Evolutionary conservation across 2,329 filamentous ascomycete genomes (phyloP).

Genomic region (Botrytis squamosa): DNA sequence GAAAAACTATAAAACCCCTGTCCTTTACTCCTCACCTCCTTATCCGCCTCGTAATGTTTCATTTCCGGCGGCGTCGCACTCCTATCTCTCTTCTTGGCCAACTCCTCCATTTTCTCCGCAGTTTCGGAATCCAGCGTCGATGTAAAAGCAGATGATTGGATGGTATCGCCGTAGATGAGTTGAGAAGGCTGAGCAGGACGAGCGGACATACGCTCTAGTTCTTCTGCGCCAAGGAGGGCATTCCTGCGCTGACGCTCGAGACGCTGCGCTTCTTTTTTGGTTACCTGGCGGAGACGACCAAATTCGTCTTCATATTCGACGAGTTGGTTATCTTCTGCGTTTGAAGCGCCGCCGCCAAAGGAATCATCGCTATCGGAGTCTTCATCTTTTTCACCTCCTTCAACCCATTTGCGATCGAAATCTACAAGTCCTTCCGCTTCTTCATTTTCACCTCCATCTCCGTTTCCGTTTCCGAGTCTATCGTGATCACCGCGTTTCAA

Average conservation of each 20-base stretch:
- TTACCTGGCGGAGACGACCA: slow-evolving; percentile 75
- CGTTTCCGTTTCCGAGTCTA: background rate
- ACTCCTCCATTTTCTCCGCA: slow-evolving; percentile 68
- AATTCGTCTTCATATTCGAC: slow-evolving; percentile 92
- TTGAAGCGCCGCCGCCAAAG: slow-evolving; percentile 41
- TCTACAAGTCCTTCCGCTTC: slow-evolving; percentile 68
- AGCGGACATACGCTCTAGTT: slow-evolving; percentile 68
- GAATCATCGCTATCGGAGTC: slow-evolving; percentile 9
- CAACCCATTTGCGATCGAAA: slow-evolving; percentile 92
- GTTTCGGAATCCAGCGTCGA: slow-evolving; percentile 57
- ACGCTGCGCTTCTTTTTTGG: slow-evolving; percentile 63
- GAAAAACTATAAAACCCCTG: slow-evolving; percentile 92
- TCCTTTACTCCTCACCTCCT: slow-evolving; percentile 83
- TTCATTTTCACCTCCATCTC: slow-evolving; percentile 53
- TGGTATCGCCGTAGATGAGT: slow-evolving; percentile 80
- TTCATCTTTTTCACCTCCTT: slow-evolving; percentile 50
- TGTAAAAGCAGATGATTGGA: slow-evolving; percentile 77
- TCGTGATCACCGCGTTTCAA: slow-evolving; percentile 88
- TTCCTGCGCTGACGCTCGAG: slow-evolving; percentile 57
- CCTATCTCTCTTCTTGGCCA: slow-evolving; percentile 76
- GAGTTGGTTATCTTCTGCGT: slow-evolving; percentile 50
- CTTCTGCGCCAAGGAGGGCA: slow-evolving; percentile 54
- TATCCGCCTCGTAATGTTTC: slow-evolving; percentile 80
- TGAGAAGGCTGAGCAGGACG: slow-evolving; percentile 64
- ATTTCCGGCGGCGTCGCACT: slow-evolving; percentile 77